A percentile compares a stretch with the other conserved stretches of the same genome.
Evolutionary conservation across 2,329 filamentous ascomycete species (phyloP).

Genomic region (Ascochyta koolunga): DNA sequence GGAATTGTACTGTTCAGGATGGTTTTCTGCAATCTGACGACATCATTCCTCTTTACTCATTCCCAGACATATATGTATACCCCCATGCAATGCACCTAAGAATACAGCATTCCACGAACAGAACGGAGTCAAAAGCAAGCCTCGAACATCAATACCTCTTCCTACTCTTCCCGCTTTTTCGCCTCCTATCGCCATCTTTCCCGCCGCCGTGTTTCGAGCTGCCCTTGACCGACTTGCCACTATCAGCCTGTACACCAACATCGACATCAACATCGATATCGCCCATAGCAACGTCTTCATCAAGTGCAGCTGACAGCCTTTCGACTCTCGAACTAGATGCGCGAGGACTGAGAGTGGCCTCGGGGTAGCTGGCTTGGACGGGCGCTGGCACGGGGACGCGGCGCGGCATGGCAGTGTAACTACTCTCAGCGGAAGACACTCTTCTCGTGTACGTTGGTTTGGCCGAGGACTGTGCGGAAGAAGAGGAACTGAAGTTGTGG

Average conservation of each 20-base stretch:
- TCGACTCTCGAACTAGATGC: slow-evolving; percentile 16
- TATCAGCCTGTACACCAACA: slow-evolving; percentile 23
- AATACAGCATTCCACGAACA: neutral
- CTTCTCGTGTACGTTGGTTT: slow-evolving; percentile 39
- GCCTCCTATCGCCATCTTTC: slow-evolving; percentile 35
- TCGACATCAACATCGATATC: slow-evolving; percentile 30
- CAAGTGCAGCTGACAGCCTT: slow-evolving; percentile 14
- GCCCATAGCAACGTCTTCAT: slow-evolving; percentile 14
- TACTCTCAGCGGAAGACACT: slow-evolving; percentile 32
- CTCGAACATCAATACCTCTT: neutral
- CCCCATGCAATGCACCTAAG: too few species aligned
- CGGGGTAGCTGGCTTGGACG: slow-evolving; percentile 28
- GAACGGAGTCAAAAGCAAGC: neutral
- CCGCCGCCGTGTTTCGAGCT: slow-evolving; percentile 23
- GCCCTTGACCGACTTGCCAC: slow-evolving; percentile 25
- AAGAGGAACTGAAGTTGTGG: slow-evolving; percentile 36
- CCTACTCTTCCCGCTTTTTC: slow-evolving; percentile 31
- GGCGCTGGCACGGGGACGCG: slow-evolving; percentile 42
- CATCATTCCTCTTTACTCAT: too few species aligned
- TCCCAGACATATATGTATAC: too few species aligned
- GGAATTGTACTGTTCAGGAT: neutral
- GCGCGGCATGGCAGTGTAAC: slow-evolving; percentile 41
- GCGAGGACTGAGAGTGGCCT: slow-evolving; percentile 25
- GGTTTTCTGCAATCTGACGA: too few species aligned
- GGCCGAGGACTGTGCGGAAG: slow-evolving; percentile 30